These are phyloP conservation scores for Phaffia tasmanica DNA, from an alignment of 768 basidiomycete species.

Conservation along the genomic window DNA sequence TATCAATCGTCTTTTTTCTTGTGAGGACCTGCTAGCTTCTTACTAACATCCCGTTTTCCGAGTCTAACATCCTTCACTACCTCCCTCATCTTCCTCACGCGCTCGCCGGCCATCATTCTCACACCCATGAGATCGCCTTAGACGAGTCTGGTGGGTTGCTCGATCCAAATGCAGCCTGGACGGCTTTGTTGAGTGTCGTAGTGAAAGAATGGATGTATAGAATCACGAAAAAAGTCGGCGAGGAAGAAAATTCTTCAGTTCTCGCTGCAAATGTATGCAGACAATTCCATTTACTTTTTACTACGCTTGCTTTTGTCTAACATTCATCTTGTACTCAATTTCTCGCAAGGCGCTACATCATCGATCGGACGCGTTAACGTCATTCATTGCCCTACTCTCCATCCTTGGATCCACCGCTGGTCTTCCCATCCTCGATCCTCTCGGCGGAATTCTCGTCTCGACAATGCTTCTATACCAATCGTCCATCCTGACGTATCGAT, in stretches of 20 bases:
- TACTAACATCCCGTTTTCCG: slow-evolving; percentile 46
- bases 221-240: slow-evolving; percentile 75
- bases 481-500: slow-evolving; percentile 4
- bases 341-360: slow-evolving; percentile 42
- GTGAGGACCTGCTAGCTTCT: slow-evolving; percentile 3
- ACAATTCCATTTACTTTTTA: not conserved
- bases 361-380: slow-evolving; percentile 92
- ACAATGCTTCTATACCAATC: slow-evolving; percentile 34
- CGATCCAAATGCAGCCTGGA: slow-evolving; percentile 95
- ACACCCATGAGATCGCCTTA: slow-evolving; percentile 45
- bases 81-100: slow-evolving; percentile 47
- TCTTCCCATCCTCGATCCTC: slow-evolving; percentile 83
- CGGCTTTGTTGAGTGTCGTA: slow-evolving; percentile 67
- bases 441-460: slow-evolving; percentile 57
- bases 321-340: not conserved
- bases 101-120: slow-evolving; percentile 42
- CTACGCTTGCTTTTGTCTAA: not conserved
- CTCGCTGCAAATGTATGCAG: slow-evolving; percentile 65
- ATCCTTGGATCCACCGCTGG: slow-evolving; percentile 76
- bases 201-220: slow-evolving; percentile 90
- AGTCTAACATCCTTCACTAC: slow-evolving; percentile 30
- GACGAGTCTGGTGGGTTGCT: slow-evolving; percentile 41
- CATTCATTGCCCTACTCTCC: slow-evolving; percentile 77
- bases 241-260: slow-evolving; percentile 81
- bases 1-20: not conserved